Base-by-base conservation (phyloP, 225 moss, liverwort and hornwort species). In the Physcomitrium patens region DNA sequence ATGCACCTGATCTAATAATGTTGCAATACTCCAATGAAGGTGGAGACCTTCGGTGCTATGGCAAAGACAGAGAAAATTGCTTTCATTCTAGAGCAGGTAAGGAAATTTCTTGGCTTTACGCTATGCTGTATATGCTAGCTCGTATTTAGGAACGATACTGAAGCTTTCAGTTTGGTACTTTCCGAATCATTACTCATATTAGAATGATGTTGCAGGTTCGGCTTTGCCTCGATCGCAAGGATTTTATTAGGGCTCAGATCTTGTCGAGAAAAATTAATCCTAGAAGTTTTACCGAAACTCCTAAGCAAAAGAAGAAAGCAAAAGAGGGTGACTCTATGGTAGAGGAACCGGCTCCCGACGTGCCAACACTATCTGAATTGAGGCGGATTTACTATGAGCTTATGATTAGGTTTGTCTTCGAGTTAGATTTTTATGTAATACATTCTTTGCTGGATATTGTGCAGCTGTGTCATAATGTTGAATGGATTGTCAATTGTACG, bases 181-280 rank as follows among this genome's bases (percentile, higher is more conserved):
- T 62, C 26, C 10, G 27, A 63, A 51, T 63, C 54, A 27, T 27
- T 63, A 53, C 60, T 69, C 69, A 77, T 62, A 7, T 14, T 61
- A 22, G 44, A 15, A n/a, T 61, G 62, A 44, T 26, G 31, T 81
- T 70, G 53, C 86, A 94, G 94, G 94, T 94, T 63, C 94, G 94
- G 42, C 80, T 94, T 27, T 94, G 91, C 79, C 86, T 94, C 62
- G 94, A 94, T 82, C 89, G 90, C 37, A 87, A 94, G 70, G 94
- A 94, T 78, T 94, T 88, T 68, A 84, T 91, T 91, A 90, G 94
- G 70, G 94, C 94, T 63, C 94, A 94, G 85, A 94, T 94, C 71
- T 75, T 94, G 26, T 90, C 94, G 41, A 88, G 94, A 71, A 94
- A 94, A 71, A 90, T 94, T 46, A 94, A 90, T 63, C 70, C 91